Base-by-base conservation (phyloP, 2,329 filamentous ascomycete genomes). In the Alternaria solani region DNA sequence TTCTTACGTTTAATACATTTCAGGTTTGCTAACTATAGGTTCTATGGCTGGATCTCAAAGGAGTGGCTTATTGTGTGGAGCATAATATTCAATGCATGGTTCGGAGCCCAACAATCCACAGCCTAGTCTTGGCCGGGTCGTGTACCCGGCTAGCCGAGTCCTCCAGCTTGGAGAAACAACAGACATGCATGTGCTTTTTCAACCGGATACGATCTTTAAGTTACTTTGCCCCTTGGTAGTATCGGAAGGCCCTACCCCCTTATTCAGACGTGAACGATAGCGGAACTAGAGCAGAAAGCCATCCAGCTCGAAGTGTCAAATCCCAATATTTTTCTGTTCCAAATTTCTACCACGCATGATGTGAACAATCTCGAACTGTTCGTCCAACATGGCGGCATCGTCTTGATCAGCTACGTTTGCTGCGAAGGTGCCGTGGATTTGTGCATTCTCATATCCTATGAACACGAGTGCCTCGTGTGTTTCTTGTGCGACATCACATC, bases 381-480 rank as follows among this genome's bases (percentile, higher is more conserved):
- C 55, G 20, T 48, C 26, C 43, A 65, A 49, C 32, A 20, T 49
- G 38, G 62, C 55, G 55, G 57, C 42, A 14, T 65, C 55, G 25
- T 51, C n/a, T 42, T 59, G 32, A 23, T 61, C 32, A 34, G 30
- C 23, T 20, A 41, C 49, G 39, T 62, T 57, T 28, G 47, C 61
- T 20, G 49, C 36, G 30, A 70, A 72, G 41, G 55, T 57, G 54
- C 46, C 32, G 55, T 71, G 61, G 23, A 59, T 55, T 55, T 69
- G 55, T 34, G 57, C 38, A 49, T 47, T 65, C n/a, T 52, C 48
- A 65, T 68, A 71, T n/a, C 69, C 70, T 20, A 63, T 70, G 48
- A 76, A 67, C 20, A 71, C 39, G 18, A 73, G 46, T 34, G 61
- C 58, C 61, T 76, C 72, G 25, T 66, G 62, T 43, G 54, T 68